Evolutionary conservation across 495 filamentous ascomycete species (phyloP), one percentile per base, ranked within the genome.

Genomic region (Cladorrhinum samala): DNA sequence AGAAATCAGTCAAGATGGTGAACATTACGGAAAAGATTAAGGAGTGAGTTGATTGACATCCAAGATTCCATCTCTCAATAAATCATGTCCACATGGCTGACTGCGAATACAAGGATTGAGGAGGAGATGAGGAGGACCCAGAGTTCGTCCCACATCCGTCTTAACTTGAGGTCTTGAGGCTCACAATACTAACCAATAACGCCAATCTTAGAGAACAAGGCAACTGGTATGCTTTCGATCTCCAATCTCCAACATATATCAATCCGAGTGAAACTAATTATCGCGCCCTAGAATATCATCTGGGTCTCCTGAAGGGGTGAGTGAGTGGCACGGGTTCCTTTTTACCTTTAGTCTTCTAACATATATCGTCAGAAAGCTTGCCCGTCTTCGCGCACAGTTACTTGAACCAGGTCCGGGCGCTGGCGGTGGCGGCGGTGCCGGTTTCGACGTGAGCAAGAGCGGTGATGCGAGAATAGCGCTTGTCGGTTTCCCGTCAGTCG

Each of bases 21-120:
- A 96, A 96, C 76, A 96, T 99, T 52, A 96, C 93, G 49, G 94
- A 99, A 43, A 97, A 95, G 81, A 99, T 99, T 74, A 99, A 97
- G 75, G 91, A 96, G 91, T 93, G 73, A 62, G 85, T 70, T 2
- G 41, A 1, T 17, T 11, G 9, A 16, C 7, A 17, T 30, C 1
- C 17, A 19, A 1, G 1, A 1, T 17, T 36, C 44, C 19, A 36
- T 19, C 33, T 37, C 11, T 13, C 18, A 13, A 41, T 50, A 14
- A 33, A n/a, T 25, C 11, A 42, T 37, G 9, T 43, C 27, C 23
- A 40, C 14, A 3, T 13, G 42, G 23, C 11, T 30, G 54, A 52
- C 68, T 70, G 37, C 68, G 36, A 57, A 46, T 6, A 20, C 17
- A 57, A 96, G 94, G 83, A 99, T 99, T 60, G 94, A 99, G 81